Conservation (phyloP, 805 yeast genomes). For the Saccharomycopsis selenospora region DNA sequence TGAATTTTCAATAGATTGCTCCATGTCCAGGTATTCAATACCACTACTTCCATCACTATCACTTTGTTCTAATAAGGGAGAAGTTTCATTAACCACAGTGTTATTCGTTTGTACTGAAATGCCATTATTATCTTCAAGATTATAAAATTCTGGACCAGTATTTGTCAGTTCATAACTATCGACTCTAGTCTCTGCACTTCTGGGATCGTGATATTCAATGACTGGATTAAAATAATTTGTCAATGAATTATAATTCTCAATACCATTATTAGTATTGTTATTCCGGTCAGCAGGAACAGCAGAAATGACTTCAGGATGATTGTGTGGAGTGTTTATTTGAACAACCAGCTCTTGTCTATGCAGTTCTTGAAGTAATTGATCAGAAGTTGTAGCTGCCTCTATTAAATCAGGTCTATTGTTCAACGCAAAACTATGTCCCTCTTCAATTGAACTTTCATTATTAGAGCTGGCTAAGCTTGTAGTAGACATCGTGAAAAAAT, state of each 20-base stretch:
- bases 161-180: not conserved
- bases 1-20: slow-evolving; percentile 1
- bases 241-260: slow-evolving; percentile 4
- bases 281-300: not conserved
- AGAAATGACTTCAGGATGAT: slow-evolving; percentile 1
- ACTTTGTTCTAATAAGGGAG: not conserved
- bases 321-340: not conserved
- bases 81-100: not conserved
- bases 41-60: not conserved
- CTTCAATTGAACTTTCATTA: not conserved
- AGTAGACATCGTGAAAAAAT: not conserved
- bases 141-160: not conserved
- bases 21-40: not conserved
- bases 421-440: not conserved
- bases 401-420: not conserved
- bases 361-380: not conserved
- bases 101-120: not conserved
- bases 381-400: not conserved
- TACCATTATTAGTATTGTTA: not conserved
- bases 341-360: slow-evolving; percentile 2
- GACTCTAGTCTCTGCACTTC: slow-evolving; percentile 1
- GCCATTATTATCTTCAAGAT: not conserved
- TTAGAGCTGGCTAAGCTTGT: not conserved
- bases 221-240: slow-evolving; percentile 5
- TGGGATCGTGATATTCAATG: slow-evolving; percentile 1